phyloP scores from a whole-genome alignment of 371 early-diverging fungal genomes.

The Paraphysoderma sedebokerense region DNA sequence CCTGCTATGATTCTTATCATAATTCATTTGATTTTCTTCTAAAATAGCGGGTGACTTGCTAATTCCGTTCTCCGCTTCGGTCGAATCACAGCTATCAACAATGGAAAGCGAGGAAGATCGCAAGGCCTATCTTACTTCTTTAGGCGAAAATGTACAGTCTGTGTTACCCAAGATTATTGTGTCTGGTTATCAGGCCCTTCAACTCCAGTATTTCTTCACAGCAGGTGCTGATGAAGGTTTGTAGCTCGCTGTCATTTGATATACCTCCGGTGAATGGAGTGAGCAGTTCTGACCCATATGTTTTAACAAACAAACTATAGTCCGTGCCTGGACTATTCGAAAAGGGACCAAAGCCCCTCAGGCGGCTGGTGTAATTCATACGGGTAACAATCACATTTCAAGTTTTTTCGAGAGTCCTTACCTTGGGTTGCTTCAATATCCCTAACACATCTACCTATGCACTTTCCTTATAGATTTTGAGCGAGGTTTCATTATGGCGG shows the following conservation, averaged over 20 bases:
- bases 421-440: too few relatives aligned
- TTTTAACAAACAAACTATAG: slow-evolving; percentile 11
- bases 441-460: too few relatives aligned
- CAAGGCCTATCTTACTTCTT: slow-evolving; percentile 15
- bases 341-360: slow-evolving; percentile 82
- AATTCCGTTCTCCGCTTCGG: slow-evolving; percentile 77
- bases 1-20: neutral
- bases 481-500: slow-evolving; percentile 94
- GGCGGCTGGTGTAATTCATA: slow-evolving; percentile 82
- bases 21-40: neutral
- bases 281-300: neutral
- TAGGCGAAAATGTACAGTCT: slow-evolving; percentile 28
- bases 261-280: neutral
- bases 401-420: too few relatives aligned
- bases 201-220: slow-evolving; percentile 94
- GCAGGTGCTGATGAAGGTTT: slow-evolving; percentile 72
- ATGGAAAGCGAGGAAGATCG: slow-evolving; percentile 5
- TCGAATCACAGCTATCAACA: slow-evolving; percentile 35
- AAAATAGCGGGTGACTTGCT: slow-evolving; percentile 47
- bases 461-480: slow-evolving; percentile 96
- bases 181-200: slow-evolving; percentile 76
- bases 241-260: slow-evolving; percentile 4
- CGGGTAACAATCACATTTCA: too few relatives aligned
- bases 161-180: slow-evolving; percentile 80
- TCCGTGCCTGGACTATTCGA: slow-evolving; percentile 90